Evolutionary conservation across 2,329 filamentous ascomycete genomes (phyloP), one percentile per base, ranked within the genome.

Genomic region (Venturia pyrina): DNA sequence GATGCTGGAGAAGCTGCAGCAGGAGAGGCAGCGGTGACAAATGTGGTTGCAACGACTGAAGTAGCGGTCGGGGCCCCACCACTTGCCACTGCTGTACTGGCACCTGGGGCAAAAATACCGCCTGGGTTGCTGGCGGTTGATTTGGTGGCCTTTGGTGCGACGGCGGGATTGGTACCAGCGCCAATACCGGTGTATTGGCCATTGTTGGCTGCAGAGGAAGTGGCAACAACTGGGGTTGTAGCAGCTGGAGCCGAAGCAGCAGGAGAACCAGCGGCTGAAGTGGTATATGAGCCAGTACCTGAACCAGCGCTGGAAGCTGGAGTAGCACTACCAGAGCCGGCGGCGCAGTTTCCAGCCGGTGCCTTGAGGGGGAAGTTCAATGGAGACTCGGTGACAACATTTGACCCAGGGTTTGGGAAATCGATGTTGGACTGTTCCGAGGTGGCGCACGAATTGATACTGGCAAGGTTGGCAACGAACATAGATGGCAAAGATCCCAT

Each of bases 391-490:
- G 81, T 75, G 3, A 75, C 76, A 7, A 84, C 79, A 6, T 81
- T 82, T 1, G 79, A 68, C 62, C 90, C 90, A 0, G 89, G 83
- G 69, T 89, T 78, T 8, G 89, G 87, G 79, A 88, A 93, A n/a
- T 79, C 74, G 68, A 89, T 80, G 70, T 91, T 86, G 3, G n/a
- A n/a, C n/a, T n/a, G n/a, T n/a, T n/a, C n/a, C n/a, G n/a, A n/a
- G n/a, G n/a, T n/a, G n/a, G n/a, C n/a, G n/a, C n/a, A n/a, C n/a
- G n/a, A n/a, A 66, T 82, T 81, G 41, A 74, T 71, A 24, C 69
- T 71, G 60, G 72, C 75, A 68, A 92, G 78, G 77, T 95, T 96
- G 71, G 89, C 88, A 0, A 87, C 82, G 65, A 92, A 88, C 85
- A 96, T 88, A 66, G 87, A 80, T 0, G 91, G 91, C 15, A 96